Evolutionary conservation across 345 rosid genomes (phyloP).

Genomic region (Raphanus sativus): DNA sequence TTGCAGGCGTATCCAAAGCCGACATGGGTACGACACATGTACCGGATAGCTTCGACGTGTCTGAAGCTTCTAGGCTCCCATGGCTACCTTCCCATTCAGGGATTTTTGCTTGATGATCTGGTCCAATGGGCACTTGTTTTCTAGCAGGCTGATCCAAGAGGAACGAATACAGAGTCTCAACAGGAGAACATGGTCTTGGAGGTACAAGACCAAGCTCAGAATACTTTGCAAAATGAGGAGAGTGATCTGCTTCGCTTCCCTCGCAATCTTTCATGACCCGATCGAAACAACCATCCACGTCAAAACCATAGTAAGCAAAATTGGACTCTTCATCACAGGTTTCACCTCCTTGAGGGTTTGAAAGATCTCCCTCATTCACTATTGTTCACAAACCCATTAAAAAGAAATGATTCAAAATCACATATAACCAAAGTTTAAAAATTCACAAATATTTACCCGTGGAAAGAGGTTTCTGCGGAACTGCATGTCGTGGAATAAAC

Average conservation of each 20-base stretch:
- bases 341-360: conserved; percentile 33
- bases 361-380: conserved; percentile 33
- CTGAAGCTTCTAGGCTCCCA: conserved; percentile 6
- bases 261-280: conserved; percentile 41
- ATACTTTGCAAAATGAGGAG: conserved; percentile 40
- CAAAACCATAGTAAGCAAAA: conserved; percentile 32
- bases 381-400: conserved; percentile 30
- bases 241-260: conserved; percentile 37
- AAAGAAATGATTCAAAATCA: conserved; percentile 10
- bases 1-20: conserved; percentile 4
- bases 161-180: conserved; percentile 36
- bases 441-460: conserved; percentile 38
- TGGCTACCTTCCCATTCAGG: conserved; percentile 44
- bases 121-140: conserved; percentile 57
- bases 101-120: conserved; percentile 52
- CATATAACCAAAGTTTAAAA: conserved; percentile 8
- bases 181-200: conserved; percentile 36
- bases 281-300: conserved; percentile 35
- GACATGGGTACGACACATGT: conserved; percentile 49
- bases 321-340: conserved; percentile 32
- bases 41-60: conserved; percentile 40
- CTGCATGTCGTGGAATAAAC: conserved; percentile 32
- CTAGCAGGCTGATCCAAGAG: conserved; percentile 41
- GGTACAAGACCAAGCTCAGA: conserved; percentile 35
- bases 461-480: conserved; percentile 17